These are phyloP conservation scores for Colletotrichum chlorophyti DNA, from an alignment of 2,329 filamentous ascomycete species.

Conservation along the genomic window DNA sequence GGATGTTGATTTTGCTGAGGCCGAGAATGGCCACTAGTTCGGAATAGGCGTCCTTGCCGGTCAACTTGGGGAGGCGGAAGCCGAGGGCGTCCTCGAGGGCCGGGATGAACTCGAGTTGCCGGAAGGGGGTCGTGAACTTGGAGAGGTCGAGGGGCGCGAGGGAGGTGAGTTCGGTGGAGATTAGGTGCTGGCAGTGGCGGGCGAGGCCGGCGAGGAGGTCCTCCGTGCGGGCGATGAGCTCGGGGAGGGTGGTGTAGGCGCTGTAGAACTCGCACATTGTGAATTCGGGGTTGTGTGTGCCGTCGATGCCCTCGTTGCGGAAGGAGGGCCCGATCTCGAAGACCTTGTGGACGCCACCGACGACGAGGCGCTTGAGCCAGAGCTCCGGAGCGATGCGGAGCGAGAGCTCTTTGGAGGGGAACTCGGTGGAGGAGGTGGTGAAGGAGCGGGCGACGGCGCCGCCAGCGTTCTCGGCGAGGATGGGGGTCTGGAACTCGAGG, in stretches of 20 bases:
- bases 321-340: constrained; percentile 95
- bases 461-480: constrained; percentile 82
- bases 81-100: constrained; percentile 74
- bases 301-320: constrained; percentile 90
- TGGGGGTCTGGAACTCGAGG: constrained; percentile 89
- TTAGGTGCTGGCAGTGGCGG: constrained; percentile 53
- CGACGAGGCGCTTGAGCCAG: constrained; percentile 90
- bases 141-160: constrained; percentile 56
- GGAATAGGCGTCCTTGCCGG: constrained; percentile 58
- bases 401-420: constrained; percentile 73
- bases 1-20: constrained; percentile 69
- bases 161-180: constrained; percentile 49
- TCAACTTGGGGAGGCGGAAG: constrained; percentile 69
- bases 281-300: constrained; percentile 96
- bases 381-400: constrained; percentile 92
- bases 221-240: constrained; percentile 80
- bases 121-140: constrained; percentile 63
- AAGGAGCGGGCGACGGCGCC: constrained; percentile 90
- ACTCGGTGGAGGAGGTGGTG: constrained; percentile 78
- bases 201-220: constrained; percentile 69
- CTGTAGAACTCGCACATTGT: constrained; percentile 98
- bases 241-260: constrained; percentile 78
- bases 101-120: constrained; percentile 81
- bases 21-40: constrained; percentile 60
- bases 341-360: constrained; percentile 86